Conservation (phyloP, 1,284 basidiomycete genomes). For the Cerioporus squamosus region DNA sequence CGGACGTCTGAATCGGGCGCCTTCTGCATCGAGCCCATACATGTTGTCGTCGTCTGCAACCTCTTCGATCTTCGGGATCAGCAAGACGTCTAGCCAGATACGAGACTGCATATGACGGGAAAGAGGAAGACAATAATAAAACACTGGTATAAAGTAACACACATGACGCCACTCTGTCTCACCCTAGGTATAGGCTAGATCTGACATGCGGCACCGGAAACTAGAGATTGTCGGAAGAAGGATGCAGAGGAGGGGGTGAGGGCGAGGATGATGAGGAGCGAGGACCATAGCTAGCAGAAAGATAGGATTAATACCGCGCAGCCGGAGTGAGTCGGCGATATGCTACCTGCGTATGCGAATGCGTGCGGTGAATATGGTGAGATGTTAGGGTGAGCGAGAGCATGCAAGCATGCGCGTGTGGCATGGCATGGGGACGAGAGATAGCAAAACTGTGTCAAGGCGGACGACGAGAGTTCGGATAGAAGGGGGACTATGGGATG, state of each 20-base stretch:
- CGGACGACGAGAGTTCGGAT: too few species aligned
- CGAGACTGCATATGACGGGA: background rate
- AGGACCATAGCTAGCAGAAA: background rate
- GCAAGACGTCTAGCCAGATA: too few species aligned
- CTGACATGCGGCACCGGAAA: background rate
- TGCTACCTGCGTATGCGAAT: background rate
- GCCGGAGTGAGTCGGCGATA: background rate
- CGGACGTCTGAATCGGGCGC: too few species aligned
- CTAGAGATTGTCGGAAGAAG: background rate
- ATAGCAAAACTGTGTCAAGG: background rate
- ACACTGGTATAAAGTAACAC: conserved; percentile 25
- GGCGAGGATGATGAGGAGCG: background rate
- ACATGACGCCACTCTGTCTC: background rate
- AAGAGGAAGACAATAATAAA: conserved; percentile 8
- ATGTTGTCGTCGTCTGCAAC: too few species aligned
- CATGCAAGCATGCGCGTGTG: too few species aligned
- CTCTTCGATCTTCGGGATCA: too few species aligned
- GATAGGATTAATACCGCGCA: background rate
- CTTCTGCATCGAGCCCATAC: too few species aligned
- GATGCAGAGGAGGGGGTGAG: background rate
- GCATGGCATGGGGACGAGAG: background rate
- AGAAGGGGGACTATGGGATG: conserved; percentile 17
- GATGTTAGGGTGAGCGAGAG: background rate
- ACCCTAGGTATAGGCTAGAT: conserved; percentile 1
- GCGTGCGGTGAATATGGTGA: background rate